Evolutionary conservation across 106 monocot genomes (phyloP).

Genomic region (Iris macrosiphon): DNA sequence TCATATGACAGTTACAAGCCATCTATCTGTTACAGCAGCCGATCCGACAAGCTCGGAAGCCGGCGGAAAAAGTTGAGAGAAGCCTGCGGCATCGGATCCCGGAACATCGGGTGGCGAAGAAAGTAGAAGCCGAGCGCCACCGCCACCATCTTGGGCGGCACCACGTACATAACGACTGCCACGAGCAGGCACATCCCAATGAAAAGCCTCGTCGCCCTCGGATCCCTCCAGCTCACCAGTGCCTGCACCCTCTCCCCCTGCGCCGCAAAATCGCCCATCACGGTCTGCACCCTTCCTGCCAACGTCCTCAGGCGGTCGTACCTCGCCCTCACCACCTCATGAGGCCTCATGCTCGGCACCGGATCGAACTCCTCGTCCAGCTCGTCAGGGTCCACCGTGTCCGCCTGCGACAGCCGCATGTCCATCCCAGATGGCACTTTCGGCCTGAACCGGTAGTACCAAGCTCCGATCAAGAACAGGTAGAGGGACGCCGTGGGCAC

Average conservation of each 20-base stretch:
- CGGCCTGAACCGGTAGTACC: conserved; percentile 77
- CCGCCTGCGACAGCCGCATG: conserved; percentile 68
- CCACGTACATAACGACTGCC: conserved; percentile 59
- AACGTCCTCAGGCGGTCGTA: conserved; percentile 71
- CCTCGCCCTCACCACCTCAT: conserved; percentile 46
- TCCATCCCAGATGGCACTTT: conserved; percentile 72
- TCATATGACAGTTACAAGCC: too few relatives aligned
- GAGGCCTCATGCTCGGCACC: conserved; percentile 34
- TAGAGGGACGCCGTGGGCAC: conserved; percentile 77
- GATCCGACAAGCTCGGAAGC: conserved; percentile 80
- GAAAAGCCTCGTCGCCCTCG: conserved; percentile 83
- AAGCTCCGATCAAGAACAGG: conserved; percentile 62
- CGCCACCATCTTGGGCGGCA: conserved; percentile 94
- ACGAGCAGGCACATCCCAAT: conserved; percentile 61
- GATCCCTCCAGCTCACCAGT: conserved; percentile 92
- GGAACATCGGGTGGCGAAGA: conserved; percentile 92
- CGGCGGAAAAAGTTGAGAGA: conserved; percentile 87
- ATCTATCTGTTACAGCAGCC: conserved; percentile 83
- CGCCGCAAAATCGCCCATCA: conserved; percentile 94
- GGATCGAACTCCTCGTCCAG: conserved; percentile 93
- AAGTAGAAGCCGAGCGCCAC: conserved; percentile 89
- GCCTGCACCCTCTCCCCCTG: conserved; percentile 97
- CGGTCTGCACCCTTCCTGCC: conserved; percentile 75
- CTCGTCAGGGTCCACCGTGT: conserved; percentile 61
- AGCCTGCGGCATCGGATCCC: conserved; percentile 89